Percentiles rank a stretch among this genome's conserved stretches.
These are phyloP conservation scores for Lenzites betulinus DNA, from an alignment of 768 basidiomycete species.

Conservation along the genomic window DNA sequence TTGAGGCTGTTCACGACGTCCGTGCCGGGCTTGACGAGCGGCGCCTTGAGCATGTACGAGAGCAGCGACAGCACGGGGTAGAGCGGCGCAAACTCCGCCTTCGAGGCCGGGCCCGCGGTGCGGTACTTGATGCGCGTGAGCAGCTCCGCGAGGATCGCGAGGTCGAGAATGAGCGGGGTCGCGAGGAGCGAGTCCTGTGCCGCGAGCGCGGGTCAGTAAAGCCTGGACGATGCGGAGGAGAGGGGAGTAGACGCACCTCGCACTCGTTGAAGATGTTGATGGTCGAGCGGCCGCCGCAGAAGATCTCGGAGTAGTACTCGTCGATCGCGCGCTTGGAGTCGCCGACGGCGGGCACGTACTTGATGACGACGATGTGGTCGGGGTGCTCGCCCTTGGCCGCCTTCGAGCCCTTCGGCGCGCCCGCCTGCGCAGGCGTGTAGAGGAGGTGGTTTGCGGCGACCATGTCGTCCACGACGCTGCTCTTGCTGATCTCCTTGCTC, in stretches of 20 bases:
- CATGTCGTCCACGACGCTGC: conserved; percentile 98
- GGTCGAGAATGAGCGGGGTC: conserved; percentile 93
- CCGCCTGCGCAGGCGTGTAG: conserved; percentile 77
- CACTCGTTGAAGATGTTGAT: conserved; percentile 99
- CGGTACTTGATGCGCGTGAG: conserved; percentile 93
- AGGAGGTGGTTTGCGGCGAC: conserved; percentile 87
- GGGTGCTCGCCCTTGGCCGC: conserved; percentile 91
- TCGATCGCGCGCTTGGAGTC: conserved; percentile 99
- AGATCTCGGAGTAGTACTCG: conserved; percentile 98
- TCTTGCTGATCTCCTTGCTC: conserved; percentile 98
- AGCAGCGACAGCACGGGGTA: conserved; percentile 92
- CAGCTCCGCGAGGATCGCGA: conserved; percentile 91
- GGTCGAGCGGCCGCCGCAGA: conserved; percentile 91
- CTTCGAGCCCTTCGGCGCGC: conserved; percentile 49
- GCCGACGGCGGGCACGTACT: conserved; percentile 94
- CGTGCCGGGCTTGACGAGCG: conserved; percentile 92
- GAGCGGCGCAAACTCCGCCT: conserved; percentile 74
- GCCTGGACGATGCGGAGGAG: neutral
- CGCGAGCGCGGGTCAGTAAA: conserved; percentile 6
- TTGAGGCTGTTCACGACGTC: conserved; percentile 95
- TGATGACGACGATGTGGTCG: conserved; percentile 96
- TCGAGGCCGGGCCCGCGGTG: conserved; percentile 39
- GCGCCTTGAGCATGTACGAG: conserved; percentile 97
- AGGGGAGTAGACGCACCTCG: conserved; percentile 55
- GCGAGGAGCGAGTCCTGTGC: conserved; percentile 89